phyloP scores from a whole-genome alignment of 108 stramenopile species.

The Aurantiochytrium sp. region DNA sequence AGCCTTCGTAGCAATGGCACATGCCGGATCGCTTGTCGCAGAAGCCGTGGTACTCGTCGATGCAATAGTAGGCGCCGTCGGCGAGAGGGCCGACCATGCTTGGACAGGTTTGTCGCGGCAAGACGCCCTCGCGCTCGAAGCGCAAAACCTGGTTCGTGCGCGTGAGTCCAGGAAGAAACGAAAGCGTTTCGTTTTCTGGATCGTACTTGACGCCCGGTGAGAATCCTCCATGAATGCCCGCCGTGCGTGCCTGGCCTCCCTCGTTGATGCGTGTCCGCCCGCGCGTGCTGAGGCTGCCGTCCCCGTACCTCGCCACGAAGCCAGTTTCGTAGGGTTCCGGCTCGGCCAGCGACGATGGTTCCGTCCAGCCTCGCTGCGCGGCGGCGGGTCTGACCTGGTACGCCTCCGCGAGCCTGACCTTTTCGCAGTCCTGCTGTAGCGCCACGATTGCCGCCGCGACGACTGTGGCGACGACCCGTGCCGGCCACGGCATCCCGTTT shows the following conservation, averaged over 20 bases:
- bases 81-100: background rate
- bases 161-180: background rate
- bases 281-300: background rate
- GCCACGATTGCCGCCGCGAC: too few species aligned
- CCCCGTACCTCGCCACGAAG: background rate
- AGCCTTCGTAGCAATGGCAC: constrained; percentile 73
- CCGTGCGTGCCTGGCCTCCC: background rate
- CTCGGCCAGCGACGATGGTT: background rate
- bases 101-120: background rate
- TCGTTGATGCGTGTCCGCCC: background rate
- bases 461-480: too few species aligned
- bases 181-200: background rate
- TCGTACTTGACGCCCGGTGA: constrained; percentile 8
- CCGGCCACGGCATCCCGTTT: too few species aligned
- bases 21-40: constrained; percentile 73
- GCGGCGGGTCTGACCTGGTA: background rate
- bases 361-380: background rate
- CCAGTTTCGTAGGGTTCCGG: constrained; percentile 6
- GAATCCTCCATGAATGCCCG: background rate
- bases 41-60: constrained; percentile 60
- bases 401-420: background rate
- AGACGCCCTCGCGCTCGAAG: background rate
- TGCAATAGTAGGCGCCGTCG: constrained; percentile 57
- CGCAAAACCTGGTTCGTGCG: constrained; percentile 13
- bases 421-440: too few species aligned